Base-by-base conservation (phyloP, 2,329 filamentous ascomycete species). In the Orbilia javanica region DNA sequence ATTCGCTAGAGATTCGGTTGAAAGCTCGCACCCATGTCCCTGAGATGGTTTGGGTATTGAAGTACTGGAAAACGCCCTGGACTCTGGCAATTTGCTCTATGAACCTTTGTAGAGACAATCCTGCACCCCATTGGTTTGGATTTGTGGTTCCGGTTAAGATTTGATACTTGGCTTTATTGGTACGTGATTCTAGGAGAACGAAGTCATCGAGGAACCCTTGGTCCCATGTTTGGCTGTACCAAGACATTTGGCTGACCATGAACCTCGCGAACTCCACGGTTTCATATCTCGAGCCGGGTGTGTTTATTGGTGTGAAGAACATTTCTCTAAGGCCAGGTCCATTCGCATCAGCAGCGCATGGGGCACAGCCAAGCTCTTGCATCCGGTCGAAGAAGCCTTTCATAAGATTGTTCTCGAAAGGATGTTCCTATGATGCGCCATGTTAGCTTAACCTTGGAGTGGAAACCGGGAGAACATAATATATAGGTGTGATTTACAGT, bases 351-450 rank as follows among this genome's bases (percentile, higher is more conserved):
- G 53, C 42, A 15, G 27, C 22, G 50, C 67, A 70, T 4, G 67
- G 67, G 31, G 67, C 67, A n/a, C 67, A 70, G 3, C 20, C 42
- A 15, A 63, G 5, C 4, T 39, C 15, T 20, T n/a, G n/a, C 67
- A 70, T 70, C 1, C 48, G 42, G 29, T 70, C 55, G 11, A 70
- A 70, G 22, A 70, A 70, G 4, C 67, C 42, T 44, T 70, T 70
- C 42, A 70, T 39, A 6, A 70, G 4, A 31, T 70, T 70, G 13
- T 70, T 63, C 36, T 70, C 67, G 22, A 70, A 70, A 13, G 25
- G 29, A 20, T 70, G 67, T 36, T 70, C 67, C 67, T 70, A 52
- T 34, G 8, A 11, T 11, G n/a, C n/a, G n/a, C n/a, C n/a, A n/a
- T 22, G 3, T 70, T 62, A 57, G 25, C 29, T 25, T 46, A 44